Conservation (phyloP, 768 basidiomycete species). For the Mycena kentingensis region DNA sequence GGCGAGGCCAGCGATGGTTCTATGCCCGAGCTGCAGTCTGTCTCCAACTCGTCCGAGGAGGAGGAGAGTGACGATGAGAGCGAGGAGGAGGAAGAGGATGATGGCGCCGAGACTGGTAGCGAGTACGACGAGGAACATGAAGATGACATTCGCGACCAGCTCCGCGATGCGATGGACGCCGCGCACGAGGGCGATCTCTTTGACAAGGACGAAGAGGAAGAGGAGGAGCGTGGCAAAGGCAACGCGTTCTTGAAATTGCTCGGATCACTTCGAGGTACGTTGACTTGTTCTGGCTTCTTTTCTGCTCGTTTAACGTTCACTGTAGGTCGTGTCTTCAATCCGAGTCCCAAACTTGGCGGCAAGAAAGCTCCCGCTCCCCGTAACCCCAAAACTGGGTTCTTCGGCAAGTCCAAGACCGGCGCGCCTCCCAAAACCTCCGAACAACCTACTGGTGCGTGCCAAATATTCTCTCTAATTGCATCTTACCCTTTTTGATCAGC, state of each 20-base stretch:
- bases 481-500: background rate
- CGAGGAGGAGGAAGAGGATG: constrained; percentile 40
- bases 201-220: constrained; percentile 43
- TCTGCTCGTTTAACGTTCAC: background rate
- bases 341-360: constrained; percentile 47
- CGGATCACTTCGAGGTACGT: constrained; percentile 67
- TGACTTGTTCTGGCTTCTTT: constrained; percentile 7
- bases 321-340: constrained; percentile 32
- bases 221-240: constrained; percentile 54
- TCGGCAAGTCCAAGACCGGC: constrained; percentile 19
- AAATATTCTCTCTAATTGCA: background rate
- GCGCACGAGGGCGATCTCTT: constrained; percentile 63
- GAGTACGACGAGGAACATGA: constrained; percentile 58
- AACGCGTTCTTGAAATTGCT: constrained; percentile 82
- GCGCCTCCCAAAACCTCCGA: constrained; percentile 21
- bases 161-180: constrained; percentile 74
- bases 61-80: constrained; percentile 36
- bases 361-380: constrained; percentile 35
- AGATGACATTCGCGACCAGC: constrained; percentile 59
- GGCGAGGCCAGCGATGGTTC: constrained; percentile 49
- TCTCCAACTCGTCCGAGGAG: constrained; percentile 59
- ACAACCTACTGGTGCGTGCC: constrained; percentile 16
- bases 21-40: constrained; percentile 69
- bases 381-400: constrained; percentile 27
- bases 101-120: constrained; percentile 37